A percentile compares a stretch with the other conserved stretches of the same genome.
phyloP scores from a whole-genome alignment of 2,329 filamentous ascomycete species.

The Cladosporium halotolerans region DNA sequence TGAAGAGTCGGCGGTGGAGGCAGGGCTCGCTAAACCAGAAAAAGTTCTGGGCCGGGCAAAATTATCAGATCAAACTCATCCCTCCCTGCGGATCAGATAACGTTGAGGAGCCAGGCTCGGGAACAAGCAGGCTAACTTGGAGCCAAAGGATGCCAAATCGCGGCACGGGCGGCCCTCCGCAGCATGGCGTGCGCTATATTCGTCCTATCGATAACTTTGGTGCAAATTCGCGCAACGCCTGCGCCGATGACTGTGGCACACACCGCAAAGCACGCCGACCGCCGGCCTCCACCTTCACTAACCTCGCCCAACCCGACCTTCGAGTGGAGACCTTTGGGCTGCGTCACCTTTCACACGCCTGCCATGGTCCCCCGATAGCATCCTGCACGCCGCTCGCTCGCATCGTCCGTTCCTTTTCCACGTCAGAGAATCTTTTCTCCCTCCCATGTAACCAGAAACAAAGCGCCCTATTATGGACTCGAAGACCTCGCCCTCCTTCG shows the following conservation, averaged over 20 bases:
- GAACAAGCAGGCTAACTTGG: no score
- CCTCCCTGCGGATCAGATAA: background rate
- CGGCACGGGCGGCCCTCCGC: no score
- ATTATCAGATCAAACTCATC: background rate
- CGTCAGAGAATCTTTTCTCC: constrained; percentile 1
- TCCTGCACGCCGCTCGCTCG: background rate
- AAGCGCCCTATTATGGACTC: constrained; percentile 13
- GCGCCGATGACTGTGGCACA: background rate
- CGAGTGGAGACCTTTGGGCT: constrained; percentile 1
- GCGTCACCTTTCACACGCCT: constrained; percentile 4
- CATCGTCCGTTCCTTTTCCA: background rate
- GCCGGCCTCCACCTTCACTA: background rate
- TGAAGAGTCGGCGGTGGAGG: background rate
- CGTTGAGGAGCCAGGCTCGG: background rate
- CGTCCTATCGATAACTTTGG: no score
- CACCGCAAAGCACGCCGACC: background rate
- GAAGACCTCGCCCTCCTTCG: constrained; percentile 14
- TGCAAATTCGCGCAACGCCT: no score
- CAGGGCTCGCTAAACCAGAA: background rate
- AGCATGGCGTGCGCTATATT: no score
- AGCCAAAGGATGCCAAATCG: no score
- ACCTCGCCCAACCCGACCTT: constrained; percentile 1
- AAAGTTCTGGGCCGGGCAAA: background rate
- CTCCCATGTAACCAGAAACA: constrained; percentile 11
- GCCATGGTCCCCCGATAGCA: constrained; percentile 33